Evolutionary conservation across 2,329 filamentous ascomycete genomes (phyloP), one percentile per base, ranked within the genome.

Genomic region (Lithohypha guttulata): DNA sequence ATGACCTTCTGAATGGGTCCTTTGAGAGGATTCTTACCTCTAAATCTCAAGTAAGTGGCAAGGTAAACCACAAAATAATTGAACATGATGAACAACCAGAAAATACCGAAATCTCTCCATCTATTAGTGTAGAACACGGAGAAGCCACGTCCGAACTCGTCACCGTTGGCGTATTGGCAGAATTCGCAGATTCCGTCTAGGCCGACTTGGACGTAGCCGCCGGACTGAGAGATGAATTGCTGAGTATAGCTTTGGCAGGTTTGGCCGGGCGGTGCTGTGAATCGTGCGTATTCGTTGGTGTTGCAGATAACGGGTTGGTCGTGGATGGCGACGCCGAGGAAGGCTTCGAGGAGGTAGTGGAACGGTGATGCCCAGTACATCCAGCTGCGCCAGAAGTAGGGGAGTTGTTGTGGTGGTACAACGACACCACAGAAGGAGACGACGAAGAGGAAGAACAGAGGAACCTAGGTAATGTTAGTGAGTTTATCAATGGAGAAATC

Each of bases 101-200:
- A 80, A 45, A 93, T 91, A 1, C 84, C 86, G 42, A 91, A 49
- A 50, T 94, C 84, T 39, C 85, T 73, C 85, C 85, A 93, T 11
- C 84, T 66, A 19, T 81, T 62, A 19, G 47, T 54, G 53, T 79
- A 83, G 42, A 64, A 54, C 41, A 71, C 67, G 33, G 65, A 61
- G 32, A 75, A 66, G 0, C 44, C 42, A 0, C 64, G 52, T 21
- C 65, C 51, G 41, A 65, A 66, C 35, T 65, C 57, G 49, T 64
- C 58, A 4, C 58, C 57, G 42, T 55, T 59, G 11, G 48, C 48
- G 17, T 63, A 40, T 20, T 57, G 53, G 43, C 62, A 52, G 27
- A 48, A 83, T 2, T 65, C 47, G 59, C 81, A 84, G 2, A 48
- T 35, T n/a, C 45, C 47, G 19, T 48, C 40, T 6, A 40, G 18